Conservation (phyloP, 202 grass and related monocot species). For the Panicum virgatum region DNA sequence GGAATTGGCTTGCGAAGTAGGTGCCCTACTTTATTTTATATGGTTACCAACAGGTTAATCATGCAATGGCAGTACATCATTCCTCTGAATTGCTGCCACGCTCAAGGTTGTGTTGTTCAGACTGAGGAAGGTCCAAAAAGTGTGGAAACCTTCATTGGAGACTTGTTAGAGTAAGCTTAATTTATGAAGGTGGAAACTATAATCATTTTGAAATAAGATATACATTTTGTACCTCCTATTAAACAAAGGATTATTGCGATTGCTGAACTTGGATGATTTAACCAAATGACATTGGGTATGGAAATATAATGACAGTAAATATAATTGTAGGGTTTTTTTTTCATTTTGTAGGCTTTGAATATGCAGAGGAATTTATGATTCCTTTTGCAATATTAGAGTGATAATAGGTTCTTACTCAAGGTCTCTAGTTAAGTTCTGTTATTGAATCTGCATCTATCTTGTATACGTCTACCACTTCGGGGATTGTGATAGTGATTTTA, state of each 20-base stretch:
- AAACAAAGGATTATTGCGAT: background rate
- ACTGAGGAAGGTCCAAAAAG: background rate
- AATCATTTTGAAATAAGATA: background rate
- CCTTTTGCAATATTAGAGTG: background rate
- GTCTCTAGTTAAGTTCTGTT: background rate
- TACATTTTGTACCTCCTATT: background rate
- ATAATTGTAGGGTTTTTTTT: background rate
- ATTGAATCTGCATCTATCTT: background rate
- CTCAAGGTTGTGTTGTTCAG: background rate
- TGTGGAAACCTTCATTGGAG: background rate
- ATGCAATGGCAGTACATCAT: background rate
- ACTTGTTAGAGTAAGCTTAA: slow-evolving; percentile 3
- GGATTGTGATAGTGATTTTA: background rate
- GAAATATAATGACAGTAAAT: background rate
- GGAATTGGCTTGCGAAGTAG: background rate
- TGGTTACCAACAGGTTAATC: background rate
- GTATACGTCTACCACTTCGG: background rate
- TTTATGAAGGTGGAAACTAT: background rate
- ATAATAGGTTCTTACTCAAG: background rate
- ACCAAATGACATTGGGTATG: background rate
- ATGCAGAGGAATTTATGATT: background rate
- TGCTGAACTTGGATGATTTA: background rate
- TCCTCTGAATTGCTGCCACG: background rate
- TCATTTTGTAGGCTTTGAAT: background rate
- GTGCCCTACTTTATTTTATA: background rate